A percentile compares a stretch with the other conserved stretches of the same genome.
Conservation (phyloP, 164 flowering plant species). For the Vitis rotundifolia region DNA sequence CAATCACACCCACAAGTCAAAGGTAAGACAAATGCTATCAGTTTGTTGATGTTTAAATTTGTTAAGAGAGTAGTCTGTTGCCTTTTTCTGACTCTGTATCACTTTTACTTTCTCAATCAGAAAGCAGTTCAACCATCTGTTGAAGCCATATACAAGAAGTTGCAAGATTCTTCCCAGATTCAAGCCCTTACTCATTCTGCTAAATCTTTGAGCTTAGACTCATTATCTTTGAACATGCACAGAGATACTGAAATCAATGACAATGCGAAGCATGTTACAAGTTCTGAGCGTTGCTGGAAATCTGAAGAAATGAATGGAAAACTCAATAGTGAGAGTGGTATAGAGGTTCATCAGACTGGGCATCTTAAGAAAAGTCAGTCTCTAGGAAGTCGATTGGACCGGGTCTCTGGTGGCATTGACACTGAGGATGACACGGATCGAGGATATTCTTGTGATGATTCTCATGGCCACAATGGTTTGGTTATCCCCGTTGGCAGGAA, state of each 20-base stretch:
- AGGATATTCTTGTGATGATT: conserved; percentile 40
- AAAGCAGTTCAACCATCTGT: conserved; percentile 40
- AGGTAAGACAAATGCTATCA: conserved; percentile 47
- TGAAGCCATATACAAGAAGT: conserved; percentile 45
- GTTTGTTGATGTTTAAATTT: conserved; percentile 3
- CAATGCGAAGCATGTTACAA: conserved; percentile 22
- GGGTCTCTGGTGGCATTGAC: conserved; percentile 25
- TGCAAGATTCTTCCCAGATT: conserved; percentile 36
- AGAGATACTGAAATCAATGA: conserved; percentile 19
- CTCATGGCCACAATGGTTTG: conserved; percentile 27
- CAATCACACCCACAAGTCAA: conserved; percentile 46
- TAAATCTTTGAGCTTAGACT: conserved; percentile 12
- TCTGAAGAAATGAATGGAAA: conserved; percentile 45
- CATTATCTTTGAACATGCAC: conserved; percentile 12
- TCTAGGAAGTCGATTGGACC: conserved; percentile 58
- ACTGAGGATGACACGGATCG: conserved; percentile 48
- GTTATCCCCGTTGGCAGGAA: conserved; percentile 20
- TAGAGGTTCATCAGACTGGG: conserved; percentile 14
- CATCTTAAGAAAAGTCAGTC: conserved; percentile 65
- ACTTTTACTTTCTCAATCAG: conserved; percentile 31
- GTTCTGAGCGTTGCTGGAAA: conserved; percentile 41
- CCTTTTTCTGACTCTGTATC: conserved; percentile 9
- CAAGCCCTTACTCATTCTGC: conserved; percentile 17
- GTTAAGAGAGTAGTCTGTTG: not conserved
- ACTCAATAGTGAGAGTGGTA: conserved; percentile 23